phyloP scores from a whole-genome alignment of 73 alveolate genomes.

The Breviolum minutum region DNA sequence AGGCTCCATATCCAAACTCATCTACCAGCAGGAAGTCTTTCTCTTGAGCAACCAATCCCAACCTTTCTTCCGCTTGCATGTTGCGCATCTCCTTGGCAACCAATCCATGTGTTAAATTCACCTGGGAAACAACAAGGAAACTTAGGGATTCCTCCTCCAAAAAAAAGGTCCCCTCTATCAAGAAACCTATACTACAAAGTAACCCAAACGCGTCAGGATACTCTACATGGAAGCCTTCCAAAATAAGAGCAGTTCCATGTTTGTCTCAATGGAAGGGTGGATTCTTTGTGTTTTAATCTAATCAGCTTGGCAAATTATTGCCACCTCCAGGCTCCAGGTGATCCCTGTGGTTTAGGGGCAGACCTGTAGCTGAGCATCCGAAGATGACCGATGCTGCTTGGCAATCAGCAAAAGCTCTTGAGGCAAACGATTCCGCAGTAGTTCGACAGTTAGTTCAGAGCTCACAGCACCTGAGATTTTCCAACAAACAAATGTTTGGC shows the following conservation, averaged over 20 bases:
- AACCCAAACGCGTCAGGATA: too few relatives aligned
- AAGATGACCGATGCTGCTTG: neutral
- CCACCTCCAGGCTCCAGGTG: too few relatives aligned
- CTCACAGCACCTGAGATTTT: neutral
- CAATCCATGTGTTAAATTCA: too few relatives aligned
- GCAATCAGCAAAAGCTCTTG: slow-evolving; percentile 51
- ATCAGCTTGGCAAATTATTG: too few relatives aligned
- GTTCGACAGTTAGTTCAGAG: neutral
- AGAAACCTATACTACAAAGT: too few relatives aligned
- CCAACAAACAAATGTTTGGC: too few relatives aligned
- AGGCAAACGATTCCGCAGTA: neutral
- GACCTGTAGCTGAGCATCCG: too few relatives aligned
- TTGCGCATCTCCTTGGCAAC: neutral
- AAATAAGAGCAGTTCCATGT: neutral
- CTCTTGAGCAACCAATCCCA: neutral
- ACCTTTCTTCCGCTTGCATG: slow-evolving; percentile 1
- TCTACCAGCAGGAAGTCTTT: slow-evolving; percentile 56
- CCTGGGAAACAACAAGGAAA: too few relatives aligned
- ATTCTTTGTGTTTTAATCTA: too few relatives aligned
- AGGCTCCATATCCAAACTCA: slow-evolving; percentile 59
- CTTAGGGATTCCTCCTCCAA: too few relatives aligned
- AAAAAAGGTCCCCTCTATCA: too few relatives aligned
- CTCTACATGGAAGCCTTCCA: neutral
- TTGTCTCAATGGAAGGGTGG: neutral
- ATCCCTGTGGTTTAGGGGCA: too few relatives aligned